These are phyloP conservation scores for Phialophora tarda DNA, from an alignment of 2,329 filamentous ascomycete genomes.

Conservation along the genomic window DNA sequence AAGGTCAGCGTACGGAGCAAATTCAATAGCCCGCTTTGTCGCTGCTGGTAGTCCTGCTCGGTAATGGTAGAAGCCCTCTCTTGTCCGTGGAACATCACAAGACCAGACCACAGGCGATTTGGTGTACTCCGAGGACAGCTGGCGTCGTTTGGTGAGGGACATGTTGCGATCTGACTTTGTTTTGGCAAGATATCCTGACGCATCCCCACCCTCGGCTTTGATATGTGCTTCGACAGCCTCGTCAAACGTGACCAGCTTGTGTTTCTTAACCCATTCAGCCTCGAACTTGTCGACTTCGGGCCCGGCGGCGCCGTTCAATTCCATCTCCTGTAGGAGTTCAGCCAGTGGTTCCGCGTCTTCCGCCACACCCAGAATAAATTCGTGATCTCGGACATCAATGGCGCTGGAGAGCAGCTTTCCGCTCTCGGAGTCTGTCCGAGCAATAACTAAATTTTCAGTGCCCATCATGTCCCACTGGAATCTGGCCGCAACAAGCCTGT, in stretches of 20 bases:
- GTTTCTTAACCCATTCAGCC: conserved; percentile 82
- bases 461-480: conserved; percentile 99
- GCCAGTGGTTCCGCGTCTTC: conserved; percentile 80
- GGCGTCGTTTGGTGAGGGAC: conserved; percentile 77
- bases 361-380: conserved; percentile 89
- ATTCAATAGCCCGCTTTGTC: conserved; percentile 90
- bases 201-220: conserved; percentile 66
- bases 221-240: conserved; percentile 84
- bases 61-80: conserved; percentile 94
- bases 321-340: conserved; percentile 89
- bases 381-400: conserved; percentile 92
- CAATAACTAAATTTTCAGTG: conserved; percentile 90
- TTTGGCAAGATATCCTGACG: conserved; percentile 69
- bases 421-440: conserved; percentile 92
- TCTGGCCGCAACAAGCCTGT: conserved; percentile 84
- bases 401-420: conserved; percentile 88
- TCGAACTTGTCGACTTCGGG: conserved; percentile 86
- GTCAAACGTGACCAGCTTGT: conserved; percentile 87
- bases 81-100: conserved; percentile 90
- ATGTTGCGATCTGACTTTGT: conserved; percentile 71
- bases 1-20: conserved; percentile 90
- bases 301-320: conserved; percentile 75
- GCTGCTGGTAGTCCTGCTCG: conserved; percentile 71
- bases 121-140: conserved; percentile 70
- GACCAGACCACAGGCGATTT: conserved; percentile 76